Evolutionary conservation across 148 eudicot species (phyloP).

Genomic region (Dysphania ambrosioides): DNA sequence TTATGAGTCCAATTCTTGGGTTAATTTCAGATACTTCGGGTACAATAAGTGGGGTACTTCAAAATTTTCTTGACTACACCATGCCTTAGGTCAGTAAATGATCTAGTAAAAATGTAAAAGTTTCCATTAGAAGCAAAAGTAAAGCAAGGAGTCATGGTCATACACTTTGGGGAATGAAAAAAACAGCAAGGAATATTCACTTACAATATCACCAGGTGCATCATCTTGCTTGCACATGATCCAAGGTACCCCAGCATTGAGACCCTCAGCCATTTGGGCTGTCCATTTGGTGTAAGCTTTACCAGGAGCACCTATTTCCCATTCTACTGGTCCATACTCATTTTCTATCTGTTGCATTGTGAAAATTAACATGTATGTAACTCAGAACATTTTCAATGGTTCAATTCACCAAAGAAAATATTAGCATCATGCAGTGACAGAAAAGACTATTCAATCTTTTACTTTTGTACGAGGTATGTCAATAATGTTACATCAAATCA

Average conservation of each 20-base stretch:
- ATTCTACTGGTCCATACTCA: slow-evolving; percentile 84
- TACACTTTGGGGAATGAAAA: neutral
- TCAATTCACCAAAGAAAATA: too few species aligned
- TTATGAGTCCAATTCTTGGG: too few species aligned
- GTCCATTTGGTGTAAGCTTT: slow-evolving; percentile 76
- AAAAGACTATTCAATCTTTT: neutral
- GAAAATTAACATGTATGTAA: neutral
- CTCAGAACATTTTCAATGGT: too few species aligned
- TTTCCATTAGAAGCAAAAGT: neutral
- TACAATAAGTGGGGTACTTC: too few species aligned
- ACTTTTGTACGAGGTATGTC: neutral
- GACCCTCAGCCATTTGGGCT: slow-evolving; percentile 71
- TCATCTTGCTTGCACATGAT: slow-evolving; percentile 90
- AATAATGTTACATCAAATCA: too few species aligned
- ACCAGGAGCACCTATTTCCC: slow-evolving; percentile 77
- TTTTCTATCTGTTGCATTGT: slow-evolving; percentile 67
- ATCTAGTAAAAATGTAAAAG: neutral
- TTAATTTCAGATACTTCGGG: too few species aligned
- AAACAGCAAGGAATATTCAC: slow-evolving; percentile 20
- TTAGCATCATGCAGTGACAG: neutral
- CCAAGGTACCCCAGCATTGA: slow-evolving; percentile 79
- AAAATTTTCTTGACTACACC: too few species aligned
- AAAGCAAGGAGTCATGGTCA: too few species aligned
- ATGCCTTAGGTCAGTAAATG: neutral
- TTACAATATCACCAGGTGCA: slow-evolving; percentile 71